Base-by-base conservation (phyloP, 2,329 filamentous ascomycete genomes). In the Apiospora malaysiana region DNA sequence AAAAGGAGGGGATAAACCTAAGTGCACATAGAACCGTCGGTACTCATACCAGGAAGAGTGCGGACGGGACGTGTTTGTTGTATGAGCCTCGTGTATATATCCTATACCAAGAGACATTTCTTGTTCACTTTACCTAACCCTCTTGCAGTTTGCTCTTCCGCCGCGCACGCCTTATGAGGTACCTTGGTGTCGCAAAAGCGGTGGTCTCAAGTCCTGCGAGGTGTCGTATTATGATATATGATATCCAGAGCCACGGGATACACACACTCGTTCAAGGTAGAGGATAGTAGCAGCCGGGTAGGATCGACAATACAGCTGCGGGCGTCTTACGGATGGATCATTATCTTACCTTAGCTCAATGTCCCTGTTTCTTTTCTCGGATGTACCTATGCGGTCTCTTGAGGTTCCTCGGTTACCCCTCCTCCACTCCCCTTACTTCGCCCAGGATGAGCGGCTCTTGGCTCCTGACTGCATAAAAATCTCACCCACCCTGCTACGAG, bases 81-180 rank as follows among this genome's bases (percentile, higher is more conserved):
- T 63, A 63, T 63, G 32, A 40, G 56, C 8, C 56, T 63, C 32
- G 32, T 63, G 56, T 40, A 63, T 56, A 56, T 63, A 63, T 63
- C 56, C 56, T 40, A 63, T 63, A 63, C 56, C 27, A 63, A 63
- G 56, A 63, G 56, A 63, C 56, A 63, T 63, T 63, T 9, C 27
- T 63, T 40, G 56, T 63, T 63, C 14, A 59, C 51, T 42, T 42
- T 18, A 56, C 16, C 25, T 32, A 32, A 18, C 25, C 23, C 25
- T 2, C 23, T 56, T 56, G 25, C 49, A 59, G 21, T 27, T n/a
- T 21, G 32, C 6, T 32, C 32, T 32, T 6, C 27, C 27, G 40
- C 8, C 7, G 5, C 23, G 16, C 23, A n/a, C n/a, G 3, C 14
- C 47, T 51, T 23, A 25, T 25, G n/a, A 32, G 18, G 14, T 12